Evolutionary conservation across 2,329 filamentous ascomycete species (phyloP).

Genomic region (Colletotrichum sp.): DNA sequence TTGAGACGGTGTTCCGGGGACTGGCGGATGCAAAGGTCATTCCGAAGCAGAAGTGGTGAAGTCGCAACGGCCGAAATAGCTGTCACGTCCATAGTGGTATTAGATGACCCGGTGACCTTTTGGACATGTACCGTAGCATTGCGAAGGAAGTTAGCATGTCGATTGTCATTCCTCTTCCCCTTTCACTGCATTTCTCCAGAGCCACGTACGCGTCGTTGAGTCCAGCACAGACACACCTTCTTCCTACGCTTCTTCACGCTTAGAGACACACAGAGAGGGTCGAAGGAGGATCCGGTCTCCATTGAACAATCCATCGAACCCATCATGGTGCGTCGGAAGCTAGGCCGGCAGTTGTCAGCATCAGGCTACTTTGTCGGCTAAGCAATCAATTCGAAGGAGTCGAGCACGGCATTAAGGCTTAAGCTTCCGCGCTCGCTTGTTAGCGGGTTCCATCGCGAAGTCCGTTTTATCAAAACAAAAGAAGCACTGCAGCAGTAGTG

Average conservation of each 20-base stretch:
- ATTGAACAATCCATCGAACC: neutral
- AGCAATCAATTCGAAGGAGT: neutral
- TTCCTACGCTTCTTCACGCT: neutral
- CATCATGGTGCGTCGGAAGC: neutral
- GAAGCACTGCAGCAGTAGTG: neutral
- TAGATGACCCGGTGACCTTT: neutral
- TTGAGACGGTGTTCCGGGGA: slow-evolving; percentile 28
- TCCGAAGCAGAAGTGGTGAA: slow-evolving; percentile 11
- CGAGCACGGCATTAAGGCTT: neutral
- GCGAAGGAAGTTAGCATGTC: neutral
- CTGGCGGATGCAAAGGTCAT: slow-evolving; percentile 30
- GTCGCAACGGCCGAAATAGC: neutral
- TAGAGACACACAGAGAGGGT: neutral
- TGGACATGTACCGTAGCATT: neutral
- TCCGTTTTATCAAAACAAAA: neutral
- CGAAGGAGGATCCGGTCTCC: neutral
- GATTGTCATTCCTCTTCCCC: neutral
- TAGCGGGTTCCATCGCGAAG: neutral
- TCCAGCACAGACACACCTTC: neutral
- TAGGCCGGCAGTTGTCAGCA: neutral
- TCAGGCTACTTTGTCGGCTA: neutral
- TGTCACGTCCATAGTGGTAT: neutral
- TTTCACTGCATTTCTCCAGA: neutral
- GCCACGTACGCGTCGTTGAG: neutral
- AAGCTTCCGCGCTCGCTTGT: neutral